phyloP scores from a whole-genome alignment of 257 asterid species.

The Fraxinus cuspidata region DNA sequence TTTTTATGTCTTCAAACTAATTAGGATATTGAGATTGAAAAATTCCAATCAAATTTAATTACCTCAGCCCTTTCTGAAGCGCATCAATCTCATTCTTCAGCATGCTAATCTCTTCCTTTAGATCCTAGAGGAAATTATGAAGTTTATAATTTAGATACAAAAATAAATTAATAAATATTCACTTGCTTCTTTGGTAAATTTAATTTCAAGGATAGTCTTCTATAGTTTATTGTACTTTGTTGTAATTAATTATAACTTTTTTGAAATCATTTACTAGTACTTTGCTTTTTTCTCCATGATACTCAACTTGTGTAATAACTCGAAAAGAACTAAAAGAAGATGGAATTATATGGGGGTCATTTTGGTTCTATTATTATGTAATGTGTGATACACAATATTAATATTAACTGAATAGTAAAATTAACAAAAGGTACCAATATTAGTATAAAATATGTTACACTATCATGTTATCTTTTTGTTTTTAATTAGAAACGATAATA shows the following conservation, averaged over 20 bases:
- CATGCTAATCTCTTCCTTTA: constrained; percentile 69
- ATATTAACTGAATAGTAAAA: no score
- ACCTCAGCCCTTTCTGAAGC: constrained; percentile 86
- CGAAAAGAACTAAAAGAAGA: no score
- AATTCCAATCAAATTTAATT: neutral
- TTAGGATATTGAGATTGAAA: neutral
- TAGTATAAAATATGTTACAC: no score
- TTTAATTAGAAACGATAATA: neutral
- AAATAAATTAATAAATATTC: neutral
- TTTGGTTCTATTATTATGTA: no score
- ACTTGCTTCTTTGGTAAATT: neutral
- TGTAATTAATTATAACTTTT: neutral
- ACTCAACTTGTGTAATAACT: no score
- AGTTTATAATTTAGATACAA: neutral
- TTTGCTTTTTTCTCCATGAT: neutral
- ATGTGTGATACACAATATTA: no score
- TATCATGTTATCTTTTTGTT: neutral
- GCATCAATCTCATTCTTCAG: constrained; percentile 81
- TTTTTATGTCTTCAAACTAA: neutral
- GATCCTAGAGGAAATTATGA: constrained; percentile 44
- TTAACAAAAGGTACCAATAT: no score
- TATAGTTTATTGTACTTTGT: neutral
- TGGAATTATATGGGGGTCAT: no score
- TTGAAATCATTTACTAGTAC: neutral
- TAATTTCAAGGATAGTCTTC: neutral